Evolutionary conservation across 2,329 filamentous ascomycete genomes (phyloP).

Genomic region (Aspergillus intermedius): DNA sequence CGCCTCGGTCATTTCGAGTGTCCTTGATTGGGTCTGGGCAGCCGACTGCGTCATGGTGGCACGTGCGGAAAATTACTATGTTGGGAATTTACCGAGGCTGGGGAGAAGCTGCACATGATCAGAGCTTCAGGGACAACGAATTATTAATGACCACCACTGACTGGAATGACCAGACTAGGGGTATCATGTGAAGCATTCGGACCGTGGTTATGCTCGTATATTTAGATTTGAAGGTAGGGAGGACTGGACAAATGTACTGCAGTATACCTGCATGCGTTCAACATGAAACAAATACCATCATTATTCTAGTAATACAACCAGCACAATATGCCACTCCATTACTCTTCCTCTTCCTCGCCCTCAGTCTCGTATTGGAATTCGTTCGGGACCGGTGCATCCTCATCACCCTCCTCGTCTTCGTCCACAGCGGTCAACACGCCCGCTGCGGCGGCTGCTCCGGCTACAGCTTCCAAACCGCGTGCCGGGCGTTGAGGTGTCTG

Average conservation of each 20-base stretch:
- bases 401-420: slow-evolving; percentile 52
- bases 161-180: background rate
- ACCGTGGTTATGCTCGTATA: no score
- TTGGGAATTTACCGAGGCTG: slow-evolving; percentile 18
- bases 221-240: background rate
- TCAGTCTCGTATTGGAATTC: slow-evolving; percentile 45
- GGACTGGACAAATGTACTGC: background rate
- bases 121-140: background rate
- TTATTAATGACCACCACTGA: background rate
- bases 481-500: slow-evolving; percentile 27
- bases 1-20: background rate
- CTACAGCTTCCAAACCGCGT: slow-evolving; percentile 16
- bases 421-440: slow-evolving; percentile 81
- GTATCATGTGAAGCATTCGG: background rate
- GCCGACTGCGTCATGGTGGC: slow-evolving; percentile 10
- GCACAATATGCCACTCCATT: slow-evolving; percentile 15
- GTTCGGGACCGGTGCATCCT: slow-evolving; percentile 42
- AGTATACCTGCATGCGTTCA: slow-evolving; percentile 7
- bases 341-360: slow-evolving; percentile 31
- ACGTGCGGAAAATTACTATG: background rate
- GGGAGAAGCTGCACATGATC: background rate
- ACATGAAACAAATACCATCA: slow-evolving; percentile 22
- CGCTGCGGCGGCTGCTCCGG: slow-evolving; percentile 64
- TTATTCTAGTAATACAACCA: slow-evolving; percentile 35
- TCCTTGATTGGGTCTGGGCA: slow-evolving; percentile 12